phyloP scores from a whole-genome alignment of 176 grass and related monocot genomes.

The Lolium perenne region DNA sequence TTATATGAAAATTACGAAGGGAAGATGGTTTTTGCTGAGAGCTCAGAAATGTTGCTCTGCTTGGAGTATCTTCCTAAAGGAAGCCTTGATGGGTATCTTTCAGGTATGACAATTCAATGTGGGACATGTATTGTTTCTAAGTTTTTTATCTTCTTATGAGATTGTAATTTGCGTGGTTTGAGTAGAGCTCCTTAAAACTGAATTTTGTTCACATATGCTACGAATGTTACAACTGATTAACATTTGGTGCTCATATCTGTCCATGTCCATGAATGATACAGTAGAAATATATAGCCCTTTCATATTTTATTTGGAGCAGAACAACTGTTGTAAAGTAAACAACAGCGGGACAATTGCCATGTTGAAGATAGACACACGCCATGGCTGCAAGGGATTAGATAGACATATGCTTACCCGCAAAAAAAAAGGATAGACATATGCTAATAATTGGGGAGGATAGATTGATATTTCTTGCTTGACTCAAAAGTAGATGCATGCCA shows the following conservation, averaged over 20 bases:
- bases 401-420: background rate
- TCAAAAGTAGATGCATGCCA: background rate
- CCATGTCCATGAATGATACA: background rate
- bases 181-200: background rate
- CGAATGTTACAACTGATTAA: background rate
- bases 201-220: background rate
- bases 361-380: background rate
- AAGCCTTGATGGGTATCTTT: constrained; percentile 29
- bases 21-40: constrained; percentile 2
- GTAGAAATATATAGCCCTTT: background rate
- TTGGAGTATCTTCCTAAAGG: constrained; percentile 43
- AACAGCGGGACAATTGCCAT: too few relatives aligned
- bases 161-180: background rate
- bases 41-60: constrained; percentile 5
- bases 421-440: too few relatives aligned
- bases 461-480: background rate
- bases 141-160: background rate
- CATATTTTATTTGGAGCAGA: background rate
- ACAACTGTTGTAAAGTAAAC: too few relatives aligned
- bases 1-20: background rate
- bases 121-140: background rate
- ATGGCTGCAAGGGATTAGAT: background rate
- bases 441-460: too few relatives aligned
- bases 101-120: constrained; percentile 25
- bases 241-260: background rate